Percentiles rank a stretch among this genome's conserved stretches.
Evolutionary conservation across 768 basidiomycete genomes (phyloP).

Genomic region (Psilocybe sp.): DNA sequence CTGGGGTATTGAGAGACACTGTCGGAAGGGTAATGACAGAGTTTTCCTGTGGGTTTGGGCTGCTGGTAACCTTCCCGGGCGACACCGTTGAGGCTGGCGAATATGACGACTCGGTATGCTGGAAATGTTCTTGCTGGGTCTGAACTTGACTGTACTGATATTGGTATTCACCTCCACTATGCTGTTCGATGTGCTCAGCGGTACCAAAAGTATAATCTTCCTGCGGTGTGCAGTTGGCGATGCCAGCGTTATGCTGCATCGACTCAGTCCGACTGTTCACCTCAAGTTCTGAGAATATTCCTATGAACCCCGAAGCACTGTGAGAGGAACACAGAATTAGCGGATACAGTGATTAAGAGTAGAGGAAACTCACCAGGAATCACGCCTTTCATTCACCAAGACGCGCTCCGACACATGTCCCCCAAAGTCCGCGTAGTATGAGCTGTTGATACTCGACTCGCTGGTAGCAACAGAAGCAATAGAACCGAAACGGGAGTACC

Average conservation of each 20-base stretch:
- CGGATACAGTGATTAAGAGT: slow-evolving; percentile 11
- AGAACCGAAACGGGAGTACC: slow-evolving; percentile 58
- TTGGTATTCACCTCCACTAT: slow-evolving; percentile 13
- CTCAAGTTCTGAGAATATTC: slow-evolving; percentile 41
- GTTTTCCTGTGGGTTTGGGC: slow-evolving; percentile 19
- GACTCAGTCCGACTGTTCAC: slow-evolving; percentile 27
- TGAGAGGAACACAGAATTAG: slow-evolving; percentile 6
- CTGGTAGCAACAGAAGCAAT: slow-evolving; percentile 60
- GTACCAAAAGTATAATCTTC: slow-evolving; percentile 19
- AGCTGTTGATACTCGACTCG: slow-evolving; percentile 52
- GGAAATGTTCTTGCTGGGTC: slow-evolving; percentile 2
- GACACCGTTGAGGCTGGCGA: slow-evolving; percentile 21
- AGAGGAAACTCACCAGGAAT: slow-evolving; percentile 38
- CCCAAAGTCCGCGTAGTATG: slow-evolving; percentile 21
- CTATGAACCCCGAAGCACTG: slow-evolving; percentile 37
- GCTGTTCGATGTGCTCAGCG: slow-evolving; percentile 6
- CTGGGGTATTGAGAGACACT: slow-evolving; percentile 22
- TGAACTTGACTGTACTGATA: neutral
- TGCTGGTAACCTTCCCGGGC: slow-evolving; percentile 10
- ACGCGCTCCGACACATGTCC: slow-evolving; percentile 24
- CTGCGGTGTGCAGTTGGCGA: slow-evolving; percentile 21
- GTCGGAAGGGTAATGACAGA: slow-evolving; percentile 4
- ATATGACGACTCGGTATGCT: neutral
- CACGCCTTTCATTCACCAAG: slow-evolving; percentile 30
- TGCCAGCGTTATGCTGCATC: slow-evolving; percentile 10